A percentile compares a stretch with the other conserved stretches of the same genome.
Conservation (phyloP, 2,329 filamentous ascomycete genomes). For the Arthrobotrys megalospora region DNA sequence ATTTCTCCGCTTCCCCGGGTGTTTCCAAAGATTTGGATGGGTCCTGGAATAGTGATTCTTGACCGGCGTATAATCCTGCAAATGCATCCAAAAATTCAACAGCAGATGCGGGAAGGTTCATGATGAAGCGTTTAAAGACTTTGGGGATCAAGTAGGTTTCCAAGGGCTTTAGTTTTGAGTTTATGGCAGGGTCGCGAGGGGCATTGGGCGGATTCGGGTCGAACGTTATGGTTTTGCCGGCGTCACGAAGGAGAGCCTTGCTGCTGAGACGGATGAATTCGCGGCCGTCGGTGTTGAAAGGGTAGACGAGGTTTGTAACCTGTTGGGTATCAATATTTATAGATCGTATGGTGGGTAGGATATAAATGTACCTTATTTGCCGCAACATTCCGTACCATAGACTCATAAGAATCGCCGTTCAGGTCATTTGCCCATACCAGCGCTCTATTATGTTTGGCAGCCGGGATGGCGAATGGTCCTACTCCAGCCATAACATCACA, state of each 20-base stretch:
- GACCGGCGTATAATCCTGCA: constrained; percentile 83
- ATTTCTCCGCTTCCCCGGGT: constrained; percentile 68
- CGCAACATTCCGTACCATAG: constrained; percentile 78
- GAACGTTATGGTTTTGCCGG: constrained; percentile 71
- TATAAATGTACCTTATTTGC: constrained; percentile 80
- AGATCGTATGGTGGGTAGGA: not conserved
- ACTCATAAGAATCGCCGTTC: constrained; percentile 87
- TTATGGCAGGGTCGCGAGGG: constrained; percentile 60
- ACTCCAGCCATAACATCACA: constrained; percentile 98
- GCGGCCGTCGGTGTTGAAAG: constrained; percentile 75
- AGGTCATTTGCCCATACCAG: constrained; percentile 98
- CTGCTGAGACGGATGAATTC: constrained; percentile 82
- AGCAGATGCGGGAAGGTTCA: constrained; percentile 95
- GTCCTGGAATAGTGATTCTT: constrained; percentile 77
- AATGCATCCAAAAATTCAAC: constrained; percentile 85
- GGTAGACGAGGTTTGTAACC: constrained; percentile 61
- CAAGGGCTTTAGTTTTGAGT: constrained; percentile 57
- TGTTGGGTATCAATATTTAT: not conserved
- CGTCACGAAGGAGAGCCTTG: constrained; percentile 70
- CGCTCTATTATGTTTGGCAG: constrained; percentile 83
- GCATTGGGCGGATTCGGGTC: constrained; percentile 69
- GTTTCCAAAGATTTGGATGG: not conserved
- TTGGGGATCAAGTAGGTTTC: constrained; percentile 65
- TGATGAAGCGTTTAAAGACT: constrained; percentile 89
- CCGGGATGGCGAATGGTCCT: constrained; percentile 92